A percentile compares a stretch with the other conserved stretches of the same genome.
phyloP scores from a whole-genome alignment of 495 filamentous ascomycete species.

The Viridothelium virens region DNA sequence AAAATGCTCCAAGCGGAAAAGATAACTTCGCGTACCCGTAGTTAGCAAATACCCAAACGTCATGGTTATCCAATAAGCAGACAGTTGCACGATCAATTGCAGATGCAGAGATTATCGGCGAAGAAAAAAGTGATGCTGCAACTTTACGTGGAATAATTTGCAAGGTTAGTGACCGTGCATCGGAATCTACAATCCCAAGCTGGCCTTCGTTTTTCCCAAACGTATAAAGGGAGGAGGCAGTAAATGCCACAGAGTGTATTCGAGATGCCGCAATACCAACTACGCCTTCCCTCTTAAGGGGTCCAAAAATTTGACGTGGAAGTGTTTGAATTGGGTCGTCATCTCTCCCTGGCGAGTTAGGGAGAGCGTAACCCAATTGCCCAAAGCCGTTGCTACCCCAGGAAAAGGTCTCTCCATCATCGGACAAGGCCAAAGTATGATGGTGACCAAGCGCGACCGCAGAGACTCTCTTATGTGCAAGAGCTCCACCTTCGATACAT shows the following conservation, averaged over 20 bases:
- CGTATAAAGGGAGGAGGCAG: constrained; percentile 70
- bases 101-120: constrained; percentile 66
- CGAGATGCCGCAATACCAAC: constrained; percentile 82
- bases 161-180: constrained; percentile 76
- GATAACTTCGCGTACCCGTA: constrained; percentile 83
- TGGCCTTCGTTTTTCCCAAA: constrained; percentile 97
- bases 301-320: constrained; percentile 84
- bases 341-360: constrained; percentile 45
- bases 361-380: constrained; percentile 75
- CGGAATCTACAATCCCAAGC: constrained; percentile 86
- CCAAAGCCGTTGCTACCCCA: constrained; percentile 87
- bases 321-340: constrained; percentile 72
- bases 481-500: constrained; percentile 63
- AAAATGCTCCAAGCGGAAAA: constrained; percentile 68
- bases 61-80: constrained; percentile 74
- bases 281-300: constrained; percentile 76
- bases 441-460: constrained; percentile 80
- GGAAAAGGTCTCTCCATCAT: constrained; percentile 74
- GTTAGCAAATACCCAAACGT: constrained; percentile 87
- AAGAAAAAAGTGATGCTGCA: constrained; percentile 74
- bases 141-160: constrained; percentile 80
- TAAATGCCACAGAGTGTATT: constrained; percentile 86
- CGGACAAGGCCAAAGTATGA: constrained; percentile 77
- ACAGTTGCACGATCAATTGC: constrained; percentile 88
- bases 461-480: constrained; percentile 61